These are phyloP conservation scores for Oleoguttula mirabilis DNA, from an alignment of 495 filamentous ascomycete genomes.

Conservation along the genomic window DNA sequence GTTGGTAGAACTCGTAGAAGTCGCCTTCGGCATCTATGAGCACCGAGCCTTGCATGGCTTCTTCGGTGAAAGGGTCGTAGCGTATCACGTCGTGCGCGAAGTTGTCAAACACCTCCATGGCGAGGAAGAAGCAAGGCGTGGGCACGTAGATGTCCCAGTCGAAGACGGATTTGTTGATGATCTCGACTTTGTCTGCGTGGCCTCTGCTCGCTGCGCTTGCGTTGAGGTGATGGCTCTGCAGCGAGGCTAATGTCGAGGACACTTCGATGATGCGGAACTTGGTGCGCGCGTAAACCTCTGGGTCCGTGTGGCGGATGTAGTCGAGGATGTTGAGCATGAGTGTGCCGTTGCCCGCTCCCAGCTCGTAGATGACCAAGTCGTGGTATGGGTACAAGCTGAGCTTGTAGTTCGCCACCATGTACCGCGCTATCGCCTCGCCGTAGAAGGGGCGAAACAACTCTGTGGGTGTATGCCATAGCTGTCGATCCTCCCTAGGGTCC, in stretches of 20 bases:
- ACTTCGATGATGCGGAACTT: constrained; percentile 96
- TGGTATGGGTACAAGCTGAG: constrained; percentile 87
- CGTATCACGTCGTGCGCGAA: constrained; percentile 91
- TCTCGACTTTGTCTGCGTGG: constrained; percentile 78
- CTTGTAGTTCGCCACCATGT: constrained; percentile 91
- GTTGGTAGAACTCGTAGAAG: constrained; percentile 84
- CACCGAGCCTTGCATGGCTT: constrained; percentile 73
- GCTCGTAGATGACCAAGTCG: constrained; percentile 96
- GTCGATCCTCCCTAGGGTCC: constrained; percentile 59
- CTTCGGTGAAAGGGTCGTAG: constrained; percentile 63
- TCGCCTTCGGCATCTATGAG: constrained; percentile 77
- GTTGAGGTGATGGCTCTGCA: constrained; percentile 62
- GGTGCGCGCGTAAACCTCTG: constrained; percentile 86
- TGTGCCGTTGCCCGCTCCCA: constrained; percentile 94
- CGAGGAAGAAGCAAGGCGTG: constrained; percentile 91
- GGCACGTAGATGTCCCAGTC: constrained; percentile 79
- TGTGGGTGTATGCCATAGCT: constrained; percentile 97
- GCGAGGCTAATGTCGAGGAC: constrained; percentile 58
- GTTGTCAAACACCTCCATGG: constrained; percentile 98
- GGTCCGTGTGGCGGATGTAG: constrained; percentile 81
- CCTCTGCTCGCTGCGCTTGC: constrained; percentile 51
- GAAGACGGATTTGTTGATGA: constrained; percentile 89
- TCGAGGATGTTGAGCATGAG: constrained; percentile 97
- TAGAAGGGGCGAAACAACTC: constrained; percentile 96
- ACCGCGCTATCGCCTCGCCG: constrained; percentile 88